Evolutionary conservation across 78 protist genomes (phyloP).

Genomic region (Chrysochromulina parva): DNA sequence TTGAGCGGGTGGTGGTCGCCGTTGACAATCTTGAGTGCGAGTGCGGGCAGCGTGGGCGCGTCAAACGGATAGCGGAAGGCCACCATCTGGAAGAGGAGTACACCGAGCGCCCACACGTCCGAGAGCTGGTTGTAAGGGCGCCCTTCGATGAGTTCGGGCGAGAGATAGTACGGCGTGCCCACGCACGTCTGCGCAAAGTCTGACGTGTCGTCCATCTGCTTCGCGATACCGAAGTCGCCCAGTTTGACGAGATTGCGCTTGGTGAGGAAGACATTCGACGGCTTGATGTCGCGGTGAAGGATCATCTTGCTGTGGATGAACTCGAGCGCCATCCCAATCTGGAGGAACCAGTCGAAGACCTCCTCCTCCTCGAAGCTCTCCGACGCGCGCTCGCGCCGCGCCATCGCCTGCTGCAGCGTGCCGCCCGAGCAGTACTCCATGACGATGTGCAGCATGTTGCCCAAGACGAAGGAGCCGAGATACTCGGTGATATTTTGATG

Average conservation of each 20-base stretch:
- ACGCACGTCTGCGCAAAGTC: neutral
- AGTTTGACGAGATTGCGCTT: neutral
- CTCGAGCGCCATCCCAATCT: conserved; percentile 38
- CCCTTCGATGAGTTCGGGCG: conserved; percentile 60
- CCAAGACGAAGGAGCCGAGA: neutral
- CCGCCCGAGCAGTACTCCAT: conserved; percentile 56
- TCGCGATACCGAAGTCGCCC: conserved; percentile 58
- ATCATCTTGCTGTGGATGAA: conserved; percentile 39
- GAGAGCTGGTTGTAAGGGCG: conserved; percentile 9
- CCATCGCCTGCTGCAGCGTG: conserved; percentile 23
- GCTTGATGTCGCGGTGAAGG: conserved; percentile 60
- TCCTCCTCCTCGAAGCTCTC: neutral
- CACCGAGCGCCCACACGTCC: conserved; percentile 53
- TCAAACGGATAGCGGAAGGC: conserved; percentile 35
- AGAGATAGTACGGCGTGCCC: conserved; percentile 73
- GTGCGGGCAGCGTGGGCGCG: conserved; percentile 25
- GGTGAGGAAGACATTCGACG: neutral
- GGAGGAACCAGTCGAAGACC: conserved; percentile 19
- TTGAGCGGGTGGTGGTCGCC: neutral
- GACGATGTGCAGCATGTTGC: neutral
- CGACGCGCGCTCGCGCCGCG: too few relatives aligned
- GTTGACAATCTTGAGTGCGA: neutral
- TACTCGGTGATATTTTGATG: neutral
- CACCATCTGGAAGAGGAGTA: conserved; percentile 31
- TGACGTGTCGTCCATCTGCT: neutral